Conservation (phyloP, 1,284 basidiomycete genomes). For the Tilletia indica region DNA sequence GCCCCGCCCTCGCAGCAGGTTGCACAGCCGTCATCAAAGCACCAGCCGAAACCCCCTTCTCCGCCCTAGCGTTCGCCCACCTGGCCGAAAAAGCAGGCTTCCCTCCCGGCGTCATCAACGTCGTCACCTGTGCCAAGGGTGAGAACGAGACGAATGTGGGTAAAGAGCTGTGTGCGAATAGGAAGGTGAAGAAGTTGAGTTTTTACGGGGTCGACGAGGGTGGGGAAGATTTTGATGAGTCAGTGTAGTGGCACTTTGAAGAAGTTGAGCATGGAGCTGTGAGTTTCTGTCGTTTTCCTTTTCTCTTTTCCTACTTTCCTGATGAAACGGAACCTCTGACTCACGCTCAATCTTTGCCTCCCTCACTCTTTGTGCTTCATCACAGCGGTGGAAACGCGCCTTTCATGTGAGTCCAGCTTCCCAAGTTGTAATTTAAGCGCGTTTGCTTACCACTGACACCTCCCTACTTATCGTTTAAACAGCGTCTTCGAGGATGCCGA, state of each 20-base stretch:
- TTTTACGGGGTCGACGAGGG: constrained; percentile 91
- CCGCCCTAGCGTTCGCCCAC: constrained; percentile 81
- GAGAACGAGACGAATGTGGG: constrained; percentile 74
- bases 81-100: constrained; percentile 82
- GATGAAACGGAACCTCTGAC: background rate
- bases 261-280: constrained; percentile 64
- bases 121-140: constrained; percentile 78
- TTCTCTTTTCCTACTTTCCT: background rate
- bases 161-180: constrained; percentile 63
- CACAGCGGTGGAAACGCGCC: constrained; percentile 73
- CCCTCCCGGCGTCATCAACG: constrained; percentile 91
- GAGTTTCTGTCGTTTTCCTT: background rate
- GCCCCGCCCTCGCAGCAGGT: constrained; percentile 83
- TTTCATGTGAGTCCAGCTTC: constrained; percentile 64
- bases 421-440: background rate
- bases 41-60: constrained; percentile 91
- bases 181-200: constrained; percentile 77
- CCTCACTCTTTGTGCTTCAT: too few species aligned
- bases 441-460: background rate
- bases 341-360: background rate
- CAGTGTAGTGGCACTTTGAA: constrained; percentile 84
- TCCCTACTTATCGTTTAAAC: background rate
- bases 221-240: constrained; percentile 83
- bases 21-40: constrained; percentile 96
- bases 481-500: constrained; percentile 91